Conservation (phyloP, 2,329 filamentous ascomycete genomes). For the Curvularia lunata region DNA sequence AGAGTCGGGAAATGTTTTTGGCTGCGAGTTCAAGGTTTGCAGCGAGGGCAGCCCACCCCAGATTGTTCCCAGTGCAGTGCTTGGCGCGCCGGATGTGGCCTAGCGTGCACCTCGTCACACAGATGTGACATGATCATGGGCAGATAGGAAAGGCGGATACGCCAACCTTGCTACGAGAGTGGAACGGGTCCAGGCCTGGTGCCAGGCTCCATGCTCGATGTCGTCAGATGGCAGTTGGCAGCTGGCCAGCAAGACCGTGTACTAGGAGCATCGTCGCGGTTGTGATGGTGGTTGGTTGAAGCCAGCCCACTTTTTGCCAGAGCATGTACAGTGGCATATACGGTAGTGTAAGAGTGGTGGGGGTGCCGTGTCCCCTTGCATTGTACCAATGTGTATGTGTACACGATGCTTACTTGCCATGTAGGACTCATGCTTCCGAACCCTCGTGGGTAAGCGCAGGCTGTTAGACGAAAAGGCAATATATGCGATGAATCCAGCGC, state of each 20-base stretch:
- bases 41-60: constrained; percentile 4
- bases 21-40: constrained; percentile 4
- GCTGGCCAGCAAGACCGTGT: background rate
- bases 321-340: background rate
- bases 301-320: constrained; percentile 8
- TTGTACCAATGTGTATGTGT: constrained; percentile 18
- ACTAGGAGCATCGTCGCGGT: constrained; percentile 1
- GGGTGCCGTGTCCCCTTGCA: constrained; percentile 16
- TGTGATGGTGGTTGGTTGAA: constrained; percentile 2
- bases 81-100: background rate
- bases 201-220: constrained; percentile 9
- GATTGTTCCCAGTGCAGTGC: background rate
- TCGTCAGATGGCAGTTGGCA: constrained; percentile 12
- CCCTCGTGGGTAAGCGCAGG: constrained; percentile 4
- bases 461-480: constrained; percentile 7
- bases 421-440: background rate
- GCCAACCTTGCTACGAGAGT: constrained; percentile 2
- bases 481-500: constrained; percentile 12
- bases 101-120: constrained; percentile 4
- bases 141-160: constrained; percentile 3
- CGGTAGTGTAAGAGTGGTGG: background rate
- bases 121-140: constrained; percentile 13
- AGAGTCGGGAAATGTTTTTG: background rate
- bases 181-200: constrained; percentile 6
- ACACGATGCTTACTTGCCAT: background rate